Percentiles rank a stretch among this genome's conserved stretches.
phyloP scores from a whole-genome alignment of 768 basidiomycete species.

The Trametes gibbosa region DNA sequence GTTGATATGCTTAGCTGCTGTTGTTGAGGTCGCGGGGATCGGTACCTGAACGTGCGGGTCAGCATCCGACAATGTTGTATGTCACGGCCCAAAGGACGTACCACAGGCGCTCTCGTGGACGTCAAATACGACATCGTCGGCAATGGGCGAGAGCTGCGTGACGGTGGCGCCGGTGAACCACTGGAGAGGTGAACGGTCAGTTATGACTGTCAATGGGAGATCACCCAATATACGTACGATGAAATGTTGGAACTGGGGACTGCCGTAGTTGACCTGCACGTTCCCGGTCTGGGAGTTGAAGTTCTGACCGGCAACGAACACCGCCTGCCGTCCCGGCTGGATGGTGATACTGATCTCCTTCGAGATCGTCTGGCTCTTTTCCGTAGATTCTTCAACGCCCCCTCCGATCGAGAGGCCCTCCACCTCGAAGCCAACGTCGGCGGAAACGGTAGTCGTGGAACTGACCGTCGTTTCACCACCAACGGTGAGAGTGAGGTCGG shows the following conservation, averaged over 20 bases:
- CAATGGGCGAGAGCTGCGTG: not conserved
- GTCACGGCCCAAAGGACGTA: not conserved
- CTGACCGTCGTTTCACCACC: slow-evolving; percentile 4
- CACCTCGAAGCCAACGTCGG: slow-evolving; percentile 3
- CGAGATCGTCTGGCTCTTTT: not conserved
- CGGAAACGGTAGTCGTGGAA: not conserved
- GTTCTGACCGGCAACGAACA: slow-evolving; percentile 7
- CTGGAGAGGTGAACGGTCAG: no score
- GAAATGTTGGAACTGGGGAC: slow-evolving; percentile 3
- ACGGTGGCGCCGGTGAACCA: not conserved
- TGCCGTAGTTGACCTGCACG: slow-evolving; percentile 14
- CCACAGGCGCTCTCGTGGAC: not conserved
- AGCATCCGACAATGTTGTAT: no score
- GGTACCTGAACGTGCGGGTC: no score
- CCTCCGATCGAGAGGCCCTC: slow-evolving; percentile 5
- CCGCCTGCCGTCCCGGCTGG: slow-evolving; percentile 9
- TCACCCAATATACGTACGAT: no score
- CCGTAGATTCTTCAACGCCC: not conserved
- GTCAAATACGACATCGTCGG: not conserved
- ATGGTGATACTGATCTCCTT: not conserved
- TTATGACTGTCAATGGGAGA: no score
- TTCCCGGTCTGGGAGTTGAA: slow-evolving; percentile 10
- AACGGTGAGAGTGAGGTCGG: not conserved
- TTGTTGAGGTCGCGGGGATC: no score
- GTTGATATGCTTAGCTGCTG: no score